Base-by-base conservation (phyloP, 1,284 basidiomycete genomes). In the Fomitopsis pinicola region DNA sequence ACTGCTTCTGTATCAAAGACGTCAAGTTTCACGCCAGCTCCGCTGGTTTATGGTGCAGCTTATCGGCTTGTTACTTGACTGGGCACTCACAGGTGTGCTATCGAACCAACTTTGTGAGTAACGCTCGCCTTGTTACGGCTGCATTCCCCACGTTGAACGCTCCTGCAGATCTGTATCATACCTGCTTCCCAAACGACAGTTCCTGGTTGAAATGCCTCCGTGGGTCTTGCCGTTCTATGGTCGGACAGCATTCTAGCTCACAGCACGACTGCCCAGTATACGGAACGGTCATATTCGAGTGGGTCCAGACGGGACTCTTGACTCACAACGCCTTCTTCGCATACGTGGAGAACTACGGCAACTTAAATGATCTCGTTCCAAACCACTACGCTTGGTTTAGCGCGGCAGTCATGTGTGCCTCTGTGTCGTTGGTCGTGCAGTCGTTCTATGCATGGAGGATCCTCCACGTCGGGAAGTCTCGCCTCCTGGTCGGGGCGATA, bases 321-420 rank as follows among this genome's bases (percentile, higher is more conserved):
- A 60, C 59, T 10, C 44, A 60, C 35, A 46, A 48, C 36, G 59
- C 59, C 22, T 60, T 60, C 22, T 60, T 60, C 35, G 46, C 44
- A 7, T 60, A 55, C 17, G 59, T 60, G n/a, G 54, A 60, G 35
- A 45, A 42, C 22, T 60, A 46, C 30, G 59, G 59, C 6, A 10
- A 42, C 15, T 17, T 17, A 6, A 19, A 15, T 17, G 59, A 33
- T 9, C 59, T 60, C 44, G 35, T 38, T n/a, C 42, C 45, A 1
- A 48, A 55, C 44, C 59, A 57, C 59, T 56, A 60, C 30, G 46
- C 59, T 3, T 60, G 59, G 59, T 60, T 60, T 53, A 60, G 59
- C 40, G 59, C 55, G 19, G 46, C 54, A 15, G 56, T 60, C 44
- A 60, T 60, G 59, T 56, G 54, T 26, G 42, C 59, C 7, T 22